phyloP scores from a whole-genome alignment of 73 alveolate species.

The Tetrahymena malaccensis region DNA sequence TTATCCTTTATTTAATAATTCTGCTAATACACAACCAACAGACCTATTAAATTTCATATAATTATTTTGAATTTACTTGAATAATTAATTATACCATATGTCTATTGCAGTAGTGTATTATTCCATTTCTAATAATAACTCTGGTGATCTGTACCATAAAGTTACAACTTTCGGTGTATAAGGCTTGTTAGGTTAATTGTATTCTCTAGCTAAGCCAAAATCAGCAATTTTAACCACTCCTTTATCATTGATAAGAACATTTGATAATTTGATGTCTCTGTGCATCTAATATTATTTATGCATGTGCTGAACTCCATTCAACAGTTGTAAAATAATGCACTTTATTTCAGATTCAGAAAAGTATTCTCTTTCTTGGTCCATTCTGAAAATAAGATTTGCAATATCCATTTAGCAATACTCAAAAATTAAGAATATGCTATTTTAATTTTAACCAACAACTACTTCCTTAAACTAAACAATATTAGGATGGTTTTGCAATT shows the following conservation, averaged over 20 bases:
- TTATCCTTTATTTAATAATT: slow-evolving; percentile 27
- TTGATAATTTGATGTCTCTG: slow-evolving; percentile 64
- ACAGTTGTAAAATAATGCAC: slow-evolving; percentile 35
- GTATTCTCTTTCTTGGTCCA: slow-evolving; percentile 20
- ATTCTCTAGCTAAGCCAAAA: slow-evolving; percentile 78
- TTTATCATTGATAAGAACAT: slow-evolving; percentile 52
- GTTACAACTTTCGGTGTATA: slow-evolving; percentile 75
- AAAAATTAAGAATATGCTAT: slow-evolving; percentile 40
- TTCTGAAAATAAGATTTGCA: slow-evolving; percentile 20
- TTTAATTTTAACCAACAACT: slow-evolving; percentile 24
- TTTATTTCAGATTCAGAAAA: slow-evolving; percentile 36
- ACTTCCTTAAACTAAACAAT: slow-evolving; percentile 45
- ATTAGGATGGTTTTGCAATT: slow-evolving; percentile 49
- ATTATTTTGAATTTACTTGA: slow-evolving; percentile 43
- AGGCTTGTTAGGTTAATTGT: slow-evolving; percentile 41
- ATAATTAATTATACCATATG: slow-evolving; percentile 49
- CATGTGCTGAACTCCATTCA: slow-evolving; percentile 54
- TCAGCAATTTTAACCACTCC: slow-evolving; percentile 74
- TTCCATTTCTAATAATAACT: slow-evolving; percentile 51
- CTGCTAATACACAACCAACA: slow-evolving; percentile 47
- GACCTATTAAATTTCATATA: not conserved
- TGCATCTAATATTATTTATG: slow-evolving; percentile 57
- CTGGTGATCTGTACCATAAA: slow-evolving; percentile 87
- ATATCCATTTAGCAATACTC: slow-evolving; percentile 50
- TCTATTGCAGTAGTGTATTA: slow-evolving; percentile 59